Conservation (phyloP, 2,329 filamentous ascomycete genomes). For the Spiromastix sp. region DNA sequence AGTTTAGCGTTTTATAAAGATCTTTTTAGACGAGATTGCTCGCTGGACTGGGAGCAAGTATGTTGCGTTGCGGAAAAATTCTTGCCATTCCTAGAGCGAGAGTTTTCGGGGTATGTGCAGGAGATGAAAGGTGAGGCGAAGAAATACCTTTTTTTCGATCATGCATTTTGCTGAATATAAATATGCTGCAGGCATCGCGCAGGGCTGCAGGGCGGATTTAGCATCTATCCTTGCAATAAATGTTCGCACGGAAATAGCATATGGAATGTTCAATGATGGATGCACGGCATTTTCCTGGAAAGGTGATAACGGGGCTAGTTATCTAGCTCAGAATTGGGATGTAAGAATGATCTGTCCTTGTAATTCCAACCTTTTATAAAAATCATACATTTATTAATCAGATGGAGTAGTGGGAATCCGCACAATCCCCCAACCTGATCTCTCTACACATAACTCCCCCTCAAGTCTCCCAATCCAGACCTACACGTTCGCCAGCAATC, state of each 20-base stretch:
- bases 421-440: conserved; percentile 41
- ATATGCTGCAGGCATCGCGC: conserved; percentile 37
- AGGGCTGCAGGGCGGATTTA: conserved; percentile 39
- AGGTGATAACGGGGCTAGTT: conserved; percentile 23
- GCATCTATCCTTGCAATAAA: conserved; percentile 48
- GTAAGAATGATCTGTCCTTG: no score
- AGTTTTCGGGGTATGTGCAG: conserved; percentile 21
- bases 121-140: conserved; percentile 21
- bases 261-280: conserved; percentile 47
- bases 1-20: conserved; percentile 19
- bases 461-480: conserved; percentile 13
- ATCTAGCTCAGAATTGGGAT: conserved; percentile 49
- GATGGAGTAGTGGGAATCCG: conserved; percentile 37
- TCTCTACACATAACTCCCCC: conserved; percentile 34
- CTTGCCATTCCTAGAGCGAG: conserved; percentile 27
- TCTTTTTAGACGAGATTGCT: conserved; percentile 18
- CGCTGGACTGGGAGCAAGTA: conserved; percentile 39
- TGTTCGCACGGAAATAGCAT: conserved; percentile 49
- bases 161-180: not conserved
- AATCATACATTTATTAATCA: not conserved
- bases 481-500: conserved; percentile 29
- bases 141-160: not conserved
- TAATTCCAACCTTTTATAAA: no score
- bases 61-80: conserved; percentile 35
- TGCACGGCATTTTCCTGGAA: conserved; percentile 48